Conservation (phyloP, 148 eudicot genomes). For the Agrostemma githago region DNA sequence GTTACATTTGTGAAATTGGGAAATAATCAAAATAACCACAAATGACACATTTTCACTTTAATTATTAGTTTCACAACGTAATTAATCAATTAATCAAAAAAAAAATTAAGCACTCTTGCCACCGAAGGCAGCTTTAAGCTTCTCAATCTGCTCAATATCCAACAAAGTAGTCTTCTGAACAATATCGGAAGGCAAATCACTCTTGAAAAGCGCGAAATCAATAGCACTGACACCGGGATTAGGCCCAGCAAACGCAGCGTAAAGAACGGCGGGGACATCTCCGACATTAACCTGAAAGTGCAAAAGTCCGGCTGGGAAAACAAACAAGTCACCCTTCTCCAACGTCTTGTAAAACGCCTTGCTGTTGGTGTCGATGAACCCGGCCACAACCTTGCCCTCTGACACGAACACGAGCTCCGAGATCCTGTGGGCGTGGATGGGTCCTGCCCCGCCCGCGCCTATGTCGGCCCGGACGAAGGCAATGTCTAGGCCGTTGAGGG, state of each 20-base stretch:
- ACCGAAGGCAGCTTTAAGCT: conserved; percentile 60
- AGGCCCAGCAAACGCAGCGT: not conserved
- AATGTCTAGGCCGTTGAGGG: not conserved
- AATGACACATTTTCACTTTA: too few species aligned
- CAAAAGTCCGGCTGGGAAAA: not conserved
- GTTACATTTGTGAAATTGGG: too few species aligned
- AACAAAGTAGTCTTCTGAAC: conserved; percentile 48
- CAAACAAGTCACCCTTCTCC: conserved; percentile 1
- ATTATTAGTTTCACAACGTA: too few species aligned
- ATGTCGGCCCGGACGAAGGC: conserved; percentile 1
- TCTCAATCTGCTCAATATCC: conserved; percentile 43
- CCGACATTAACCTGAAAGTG: conserved; percentile 4
- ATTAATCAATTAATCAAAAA: too few species aligned
- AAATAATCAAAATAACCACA: too few species aligned
- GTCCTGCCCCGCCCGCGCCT: not conserved
- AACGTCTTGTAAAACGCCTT: not conserved
- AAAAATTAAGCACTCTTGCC: conserved; percentile 19
- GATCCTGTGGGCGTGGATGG: conserved; percentile 1
- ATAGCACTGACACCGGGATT: not conserved
- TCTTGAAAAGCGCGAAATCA: conserved; percentile 31
- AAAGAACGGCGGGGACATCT: not conserved
- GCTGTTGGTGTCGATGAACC: conserved; percentile 6
- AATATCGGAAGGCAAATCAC: conserved; percentile 41
- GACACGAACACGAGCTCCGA: not conserved
- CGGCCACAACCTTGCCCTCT: not conserved